phyloP scores from a whole-genome alignment of 371 early-diverging fungal species.

The Saksenaea oblongispora region DNA sequence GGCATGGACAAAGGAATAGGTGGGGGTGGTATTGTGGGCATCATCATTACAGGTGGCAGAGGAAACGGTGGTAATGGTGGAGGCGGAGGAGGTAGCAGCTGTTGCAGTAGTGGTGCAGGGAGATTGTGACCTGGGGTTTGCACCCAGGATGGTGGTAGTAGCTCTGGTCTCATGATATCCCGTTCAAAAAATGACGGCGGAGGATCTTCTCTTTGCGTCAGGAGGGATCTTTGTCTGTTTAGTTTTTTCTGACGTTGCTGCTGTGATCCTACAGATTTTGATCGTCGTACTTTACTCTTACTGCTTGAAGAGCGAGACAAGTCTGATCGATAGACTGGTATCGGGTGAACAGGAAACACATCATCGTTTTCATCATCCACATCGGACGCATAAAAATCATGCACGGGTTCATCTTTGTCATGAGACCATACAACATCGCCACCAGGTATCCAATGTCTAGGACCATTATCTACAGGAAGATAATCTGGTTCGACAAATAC shows the following conservation, averaged over 20 bases:
- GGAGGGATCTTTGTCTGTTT: neutral
- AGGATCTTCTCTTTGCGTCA: neutral
- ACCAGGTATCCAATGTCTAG: neutral
- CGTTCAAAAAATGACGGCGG: neutral
- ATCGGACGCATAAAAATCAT: neutral
- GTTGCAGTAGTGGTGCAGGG: neutral
- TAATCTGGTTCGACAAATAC: neutral
- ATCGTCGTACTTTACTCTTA: neutral
- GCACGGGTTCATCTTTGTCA: neutral
- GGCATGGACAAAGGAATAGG: neutral
- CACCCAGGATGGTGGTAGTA: neutral
- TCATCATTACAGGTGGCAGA: neutral
- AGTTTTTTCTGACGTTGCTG: neutral
- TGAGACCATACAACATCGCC: neutral
- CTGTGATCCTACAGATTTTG: neutral
- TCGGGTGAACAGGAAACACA: neutral
- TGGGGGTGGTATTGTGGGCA: neutral
- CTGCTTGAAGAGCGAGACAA: neutral
- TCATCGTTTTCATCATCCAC: neutral
- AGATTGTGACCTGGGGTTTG: neutral
- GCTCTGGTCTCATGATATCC: neutral
- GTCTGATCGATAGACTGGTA: neutral
- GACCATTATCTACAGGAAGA: neutral
- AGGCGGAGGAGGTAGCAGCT: neutral
- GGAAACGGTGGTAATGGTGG: neutral